Conservation (phyloP, 2,329 filamentous ascomycete species). For the Chaetomium globosum region DNA sequence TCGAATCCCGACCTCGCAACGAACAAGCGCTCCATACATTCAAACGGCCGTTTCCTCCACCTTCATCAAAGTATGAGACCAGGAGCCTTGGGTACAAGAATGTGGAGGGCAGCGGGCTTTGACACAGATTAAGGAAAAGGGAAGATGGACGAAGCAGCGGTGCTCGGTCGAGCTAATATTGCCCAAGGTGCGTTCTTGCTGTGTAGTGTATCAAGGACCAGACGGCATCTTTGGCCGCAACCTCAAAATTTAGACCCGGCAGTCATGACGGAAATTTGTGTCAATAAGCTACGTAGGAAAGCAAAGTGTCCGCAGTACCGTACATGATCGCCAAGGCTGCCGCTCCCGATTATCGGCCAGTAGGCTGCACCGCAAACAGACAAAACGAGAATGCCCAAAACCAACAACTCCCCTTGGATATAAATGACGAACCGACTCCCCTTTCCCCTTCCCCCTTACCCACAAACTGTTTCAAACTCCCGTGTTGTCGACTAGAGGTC, state of each 20-base stretch:
- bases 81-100: neutral
- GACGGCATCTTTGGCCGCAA: neutral
- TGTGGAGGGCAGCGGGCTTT: neutral
- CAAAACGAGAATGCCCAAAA: slow-evolving; percentile 15
- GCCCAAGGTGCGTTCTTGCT: too few species aligned
- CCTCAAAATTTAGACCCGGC: too few species aligned
- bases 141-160: neutral
- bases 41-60: neutral
- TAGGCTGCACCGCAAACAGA: neutral
- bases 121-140: too few species aligned
- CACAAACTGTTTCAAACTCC: slow-evolving; percentile 17
- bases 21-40: neutral
- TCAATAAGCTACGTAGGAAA: slow-evolving; percentile 15
- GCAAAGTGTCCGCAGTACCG: neutral
- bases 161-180: neutral
- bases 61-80: neutral
- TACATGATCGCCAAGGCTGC: slow-evolving; percentile 15
- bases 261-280: slow-evolving; percentile 1
- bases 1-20: neutral
- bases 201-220: too few species aligned
- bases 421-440: slow-evolving; percentile 11
- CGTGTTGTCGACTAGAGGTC: neutral
- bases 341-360: slow-evolving; percentile 2
- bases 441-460: neutral
- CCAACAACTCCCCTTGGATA: slow-evolving; percentile 22